Base-by-base conservation (phyloP, 2,329 filamentous ascomycete species). In the Fusarium sp. region DNA sequence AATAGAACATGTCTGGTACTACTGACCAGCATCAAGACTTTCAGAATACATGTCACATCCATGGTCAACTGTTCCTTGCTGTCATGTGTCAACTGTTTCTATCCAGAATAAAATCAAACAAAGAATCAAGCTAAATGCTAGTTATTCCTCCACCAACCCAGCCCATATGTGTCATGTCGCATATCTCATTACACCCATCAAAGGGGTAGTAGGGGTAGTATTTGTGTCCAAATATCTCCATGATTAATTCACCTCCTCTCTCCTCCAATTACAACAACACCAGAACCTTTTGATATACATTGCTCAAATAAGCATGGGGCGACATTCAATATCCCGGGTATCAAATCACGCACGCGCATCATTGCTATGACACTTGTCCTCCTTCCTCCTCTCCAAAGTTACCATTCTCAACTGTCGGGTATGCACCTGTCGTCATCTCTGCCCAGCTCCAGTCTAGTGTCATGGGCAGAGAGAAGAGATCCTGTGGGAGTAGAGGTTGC, bases 381-480 rank as follows among this genome's bases (percentile, higher is more conserved):
- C 61, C 50, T 29, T 72, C 59, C 24, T 66, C 71, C 16, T 74
- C 70, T 6, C 82, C 83, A 77, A 87, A 88, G 67, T 86, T 88
- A 7, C 90, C 90, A 72, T 92, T 92, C 78, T 92, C 90, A 45
- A 92, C 90, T 29, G 87, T 87, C 13, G 90, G 89, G 75, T 92
- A 92, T 3, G 87, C 86, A 11, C 89, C 90, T n/a, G 90, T 89
- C 35, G 89, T 91, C 86, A 92, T 91, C 81, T 92, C 90, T 2
- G 90, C 89, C 89, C 90, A 92, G 79, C 89, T 94, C 95, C 95
- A 98, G 80, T 98, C 96, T 24, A 98, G 88, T 4, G 94, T 97
- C 92, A 98, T 97, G 2, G 96, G 95, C 90, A 98, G 92, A 81
- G 96, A 93, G 91, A 96, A 99, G 29, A 98, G 84, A 83, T 98